Percentiles rank a stretch among this genome's conserved stretches.
phyloP scores from a whole-genome alignment of 495 filamentous ascomycete species.

The Daldinia grandis region DNA sequence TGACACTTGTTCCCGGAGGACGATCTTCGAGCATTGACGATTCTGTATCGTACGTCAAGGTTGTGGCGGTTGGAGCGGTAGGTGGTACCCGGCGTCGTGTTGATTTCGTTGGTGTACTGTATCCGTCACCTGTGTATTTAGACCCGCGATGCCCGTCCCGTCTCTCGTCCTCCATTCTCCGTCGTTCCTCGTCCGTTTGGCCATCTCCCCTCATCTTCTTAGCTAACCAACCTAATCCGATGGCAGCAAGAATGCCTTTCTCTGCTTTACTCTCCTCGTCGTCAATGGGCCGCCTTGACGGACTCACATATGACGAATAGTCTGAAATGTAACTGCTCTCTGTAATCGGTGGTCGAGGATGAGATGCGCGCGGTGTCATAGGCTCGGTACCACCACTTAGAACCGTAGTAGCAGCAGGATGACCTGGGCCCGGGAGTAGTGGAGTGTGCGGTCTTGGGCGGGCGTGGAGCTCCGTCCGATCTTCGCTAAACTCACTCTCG shows the following conservation, averaged over 20 bases:
- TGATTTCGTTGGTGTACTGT: slow-evolving; percentile 63
- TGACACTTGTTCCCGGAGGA: slow-evolving; percentile 39
- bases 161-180: slow-evolving; percentile 60
- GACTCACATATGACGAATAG: slow-evolving; percentile 60
- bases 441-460: slow-evolving; percentile 47
- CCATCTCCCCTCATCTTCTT: slow-evolving; percentile 70
- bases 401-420: slow-evolving; percentile 50
- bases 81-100: slow-evolving; percentile 51
- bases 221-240: slow-evolving; percentile 71
- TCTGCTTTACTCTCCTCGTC: slow-evolving; percentile 55
- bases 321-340: slow-evolving; percentile 59
- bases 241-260: slow-evolving; percentile 70
- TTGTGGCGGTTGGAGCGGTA: slow-evolving; percentile 47
- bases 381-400: slow-evolving; percentile 50
- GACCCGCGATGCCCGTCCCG: slow-evolving; percentile 51
- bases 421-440: slow-evolving; percentile 51
- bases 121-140: slow-evolving; percentile 67
- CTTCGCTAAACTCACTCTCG: slow-evolving; percentile 60
- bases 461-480: slow-evolving; percentile 49
- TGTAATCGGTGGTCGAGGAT: slow-evolving; percentile 47
- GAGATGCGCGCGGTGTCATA: slow-evolving; percentile 54
- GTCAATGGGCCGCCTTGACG: slow-evolving; percentile 52
- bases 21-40: slow-evolving; percentile 55
- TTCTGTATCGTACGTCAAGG: slow-evolving; percentile 50
- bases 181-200: slow-evolving; percentile 73